Evolutionary conservation across 345 rosid genomes (phyloP).

Genomic region (Camelina hispida): DNA sequence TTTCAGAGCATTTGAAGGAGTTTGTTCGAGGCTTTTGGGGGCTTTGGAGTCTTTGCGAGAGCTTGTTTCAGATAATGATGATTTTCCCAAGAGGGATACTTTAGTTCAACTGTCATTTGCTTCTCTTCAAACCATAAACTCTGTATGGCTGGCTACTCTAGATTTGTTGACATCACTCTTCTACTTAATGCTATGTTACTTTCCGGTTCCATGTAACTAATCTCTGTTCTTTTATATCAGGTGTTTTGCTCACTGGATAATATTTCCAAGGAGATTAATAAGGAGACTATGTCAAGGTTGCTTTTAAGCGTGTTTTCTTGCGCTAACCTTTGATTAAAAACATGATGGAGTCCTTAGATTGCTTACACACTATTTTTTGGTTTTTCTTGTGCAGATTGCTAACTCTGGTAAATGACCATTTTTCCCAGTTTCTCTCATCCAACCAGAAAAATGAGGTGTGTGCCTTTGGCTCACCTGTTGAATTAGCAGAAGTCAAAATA

Average conservation of each 20-base stretch:
- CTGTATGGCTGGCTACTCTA: too few species aligned
- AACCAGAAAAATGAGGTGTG: constrained; percentile 73
- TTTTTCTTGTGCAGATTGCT: constrained; percentile 60
- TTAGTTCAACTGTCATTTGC: constrained; percentile 57
- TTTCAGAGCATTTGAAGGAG: constrained; percentile 76
- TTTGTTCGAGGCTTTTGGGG: constrained; percentile 59
- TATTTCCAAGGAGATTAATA: constrained; percentile 58
- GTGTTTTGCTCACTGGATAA: constrained; percentile 62
- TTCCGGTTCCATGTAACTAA: constrained; percentile 5
- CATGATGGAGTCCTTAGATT: constrained; percentile 6
- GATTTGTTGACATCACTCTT: too few species aligned
- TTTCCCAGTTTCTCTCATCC: constrained; percentile 57
- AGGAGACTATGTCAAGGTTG: constrained; percentile 66
- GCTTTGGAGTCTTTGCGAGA: constrained; percentile 70
- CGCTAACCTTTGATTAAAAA: constrained; percentile 19
- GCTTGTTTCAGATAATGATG: constrained; percentile 44
- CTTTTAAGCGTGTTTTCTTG: not conserved
- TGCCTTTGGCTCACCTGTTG: constrained; percentile 7
- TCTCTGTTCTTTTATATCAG: constrained; percentile 52
- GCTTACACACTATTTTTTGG: constrained; percentile 8
- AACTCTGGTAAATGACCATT: constrained; percentile 53
- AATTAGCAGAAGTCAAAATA: constrained; percentile 13
- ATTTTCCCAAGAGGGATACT: constrained; percentile 52
- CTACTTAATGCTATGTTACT: constrained; percentile 3
- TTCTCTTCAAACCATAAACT: constrained; percentile 60